A percentile compares a stretch with the other conserved stretches of the same genome.
Evolutionary conservation across 2,329 filamentous ascomycete species (phyloP).

Genomic region (Parastagonospora nodorum): DNA sequence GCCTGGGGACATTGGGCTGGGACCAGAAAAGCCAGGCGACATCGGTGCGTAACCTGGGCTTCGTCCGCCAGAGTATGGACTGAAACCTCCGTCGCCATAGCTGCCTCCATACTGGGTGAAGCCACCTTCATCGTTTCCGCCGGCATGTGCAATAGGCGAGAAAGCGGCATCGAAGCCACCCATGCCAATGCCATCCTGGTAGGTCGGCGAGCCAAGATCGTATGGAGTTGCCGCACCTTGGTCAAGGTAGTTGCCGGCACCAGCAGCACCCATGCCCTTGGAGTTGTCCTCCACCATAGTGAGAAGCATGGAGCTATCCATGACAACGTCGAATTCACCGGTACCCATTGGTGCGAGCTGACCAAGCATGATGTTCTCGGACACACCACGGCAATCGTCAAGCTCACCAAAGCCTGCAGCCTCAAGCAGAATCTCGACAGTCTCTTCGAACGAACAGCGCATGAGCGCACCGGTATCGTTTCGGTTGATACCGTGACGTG

Average conservation of each 20-base stretch:
- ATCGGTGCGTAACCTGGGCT: constrained; percentile 61
- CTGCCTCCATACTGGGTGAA: constrained; percentile 69
- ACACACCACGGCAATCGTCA: constrained; percentile 97
- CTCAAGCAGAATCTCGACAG: constrained; percentile 95
- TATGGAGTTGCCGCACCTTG: constrained; percentile 94
- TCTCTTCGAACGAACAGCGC: constrained; percentile 99
- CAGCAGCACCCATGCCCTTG: constrained; percentile 66
- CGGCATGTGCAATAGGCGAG: constrained; percentile 77
- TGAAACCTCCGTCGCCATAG: constrained; percentile 67
- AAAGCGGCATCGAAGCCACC: constrained; percentile 63
- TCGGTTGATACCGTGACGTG: constrained; percentile 97
- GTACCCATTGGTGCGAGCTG: constrained; percentile 97
- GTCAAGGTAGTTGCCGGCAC: constrained; percentile 71
- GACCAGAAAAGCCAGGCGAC: constrained; percentile 50
- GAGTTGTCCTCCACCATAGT: constrained; percentile 94
- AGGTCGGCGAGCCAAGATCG: constrained; percentile 70
- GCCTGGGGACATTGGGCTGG: constrained; percentile 51
- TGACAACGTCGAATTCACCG: constrained; percentile 89
- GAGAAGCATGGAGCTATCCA: constrained; percentile 94
- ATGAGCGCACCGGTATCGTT: constrained; percentile 97
- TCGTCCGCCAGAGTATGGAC: constrained; percentile 67
- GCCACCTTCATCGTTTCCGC: constrained; percentile 61
- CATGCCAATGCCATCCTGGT: constrained; percentile 66
- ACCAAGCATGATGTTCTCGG: constrained; percentile 97
- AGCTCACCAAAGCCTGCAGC: constrained; percentile 93